Conservation (phyloP, 805 yeast species). For the Metschnikowia kunwiensis region DNA sequence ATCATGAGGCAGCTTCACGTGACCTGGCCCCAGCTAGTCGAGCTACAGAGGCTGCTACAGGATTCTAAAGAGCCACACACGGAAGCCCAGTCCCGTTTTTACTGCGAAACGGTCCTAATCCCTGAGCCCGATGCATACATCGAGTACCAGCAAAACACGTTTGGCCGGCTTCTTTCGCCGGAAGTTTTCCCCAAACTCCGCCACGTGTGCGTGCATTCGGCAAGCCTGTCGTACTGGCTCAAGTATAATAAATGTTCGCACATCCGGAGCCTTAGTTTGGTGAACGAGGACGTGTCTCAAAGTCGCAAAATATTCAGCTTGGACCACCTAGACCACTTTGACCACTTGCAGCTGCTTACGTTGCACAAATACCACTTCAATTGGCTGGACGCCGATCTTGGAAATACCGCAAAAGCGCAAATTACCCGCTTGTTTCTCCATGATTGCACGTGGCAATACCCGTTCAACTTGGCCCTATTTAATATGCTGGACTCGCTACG, state of each 20-base stretch:
- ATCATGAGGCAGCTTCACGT: slow-evolving; percentile 24
- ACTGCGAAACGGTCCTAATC: slow-evolving; percentile 10
- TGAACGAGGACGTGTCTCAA: slow-evolving; percentile 21
- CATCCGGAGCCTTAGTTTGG: slow-evolving; percentile 25
- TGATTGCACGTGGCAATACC: slow-evolving; percentile 58
- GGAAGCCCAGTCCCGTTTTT: not conserved
- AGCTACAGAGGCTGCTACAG: not conserved
- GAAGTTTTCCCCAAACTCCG: slow-evolving; percentile 23
- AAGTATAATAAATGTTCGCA: slow-evolving; percentile 28
- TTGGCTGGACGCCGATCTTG: slow-evolving; percentile 30
- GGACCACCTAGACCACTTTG: slow-evolving; percentile 41
- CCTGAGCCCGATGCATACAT: slow-evolving; percentile 15
- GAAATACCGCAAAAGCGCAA: slow-evolving; percentile 14
- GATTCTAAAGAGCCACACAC: not conserved
- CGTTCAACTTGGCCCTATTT: slow-evolving; percentile 43
- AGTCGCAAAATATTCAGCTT: slow-evolving; percentile 38
- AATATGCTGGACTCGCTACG: slow-evolving; percentile 25
- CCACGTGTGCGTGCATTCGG: slow-evolving; percentile 29
- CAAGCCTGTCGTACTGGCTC: slow-evolving; percentile 41
- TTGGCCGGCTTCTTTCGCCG: slow-evolving; percentile 20
- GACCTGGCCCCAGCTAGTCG: slow-evolving; percentile 26
- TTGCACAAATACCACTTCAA: slow-evolving; percentile 43
- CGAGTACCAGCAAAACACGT: slow-evolving; percentile 31
- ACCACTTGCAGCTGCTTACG: slow-evolving; percentile 28
- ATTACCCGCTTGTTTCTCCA: slow-evolving; percentile 29